Conservation (phyloP, 2,329 filamentous ascomycete species). For the Aspergillus sp. region DNA sequence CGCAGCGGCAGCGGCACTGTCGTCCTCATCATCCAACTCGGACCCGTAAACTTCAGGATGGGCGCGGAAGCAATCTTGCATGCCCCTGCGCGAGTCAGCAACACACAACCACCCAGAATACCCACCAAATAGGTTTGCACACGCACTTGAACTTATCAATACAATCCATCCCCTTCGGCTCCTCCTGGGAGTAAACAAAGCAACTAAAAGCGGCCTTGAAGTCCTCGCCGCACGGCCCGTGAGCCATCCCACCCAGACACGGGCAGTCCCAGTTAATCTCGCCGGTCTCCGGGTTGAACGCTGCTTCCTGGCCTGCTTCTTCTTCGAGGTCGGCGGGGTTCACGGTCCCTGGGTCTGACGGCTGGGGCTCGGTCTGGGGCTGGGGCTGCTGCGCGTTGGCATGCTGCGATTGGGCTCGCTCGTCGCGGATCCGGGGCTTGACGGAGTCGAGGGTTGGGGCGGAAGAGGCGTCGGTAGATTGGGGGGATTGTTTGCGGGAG, state of each 20-base stretch:
- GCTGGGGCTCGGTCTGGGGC: slow-evolving; percentile 4
- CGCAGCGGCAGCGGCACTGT: slow-evolving; percentile 22
- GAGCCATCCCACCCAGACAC: slow-evolving; percentile 91
- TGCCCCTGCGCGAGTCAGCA: slow-evolving; percentile 50
- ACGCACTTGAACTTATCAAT: slow-evolving; percentile 94
- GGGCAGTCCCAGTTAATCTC: slow-evolving; percentile 99
- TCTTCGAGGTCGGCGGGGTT: slow-evolving; percentile 55
- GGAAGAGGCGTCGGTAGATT: slow-evolving; percentile 37
- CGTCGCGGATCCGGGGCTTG: slow-evolving; percentile 44
- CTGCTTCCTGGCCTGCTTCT: slow-evolving; percentile 77
- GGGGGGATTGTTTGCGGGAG: slow-evolving; percentile 19
- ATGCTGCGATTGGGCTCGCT: slow-evolving; percentile 14
- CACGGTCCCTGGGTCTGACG: slow-evolving; percentile 15
- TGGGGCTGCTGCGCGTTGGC: slow-evolving; percentile 6
- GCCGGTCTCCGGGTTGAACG: slow-evolving; percentile 95
- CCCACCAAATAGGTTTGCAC: background rate
- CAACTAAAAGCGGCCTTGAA: slow-evolving; percentile 96
- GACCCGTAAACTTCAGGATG: slow-evolving; percentile 90
- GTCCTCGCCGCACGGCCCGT: slow-evolving; percentile 89
- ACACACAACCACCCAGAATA: background rate
- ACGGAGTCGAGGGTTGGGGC: slow-evolving; percentile 59
- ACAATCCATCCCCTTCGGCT: slow-evolving; percentile 96
- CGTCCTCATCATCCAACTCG: slow-evolving; percentile 70
- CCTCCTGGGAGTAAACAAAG: slow-evolving; percentile 89
- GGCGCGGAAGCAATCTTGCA: slow-evolving; percentile 93